phyloP scores from a whole-genome alignment of 495 filamentous ascomycete species.

The Podospora tetraspora region DNA sequence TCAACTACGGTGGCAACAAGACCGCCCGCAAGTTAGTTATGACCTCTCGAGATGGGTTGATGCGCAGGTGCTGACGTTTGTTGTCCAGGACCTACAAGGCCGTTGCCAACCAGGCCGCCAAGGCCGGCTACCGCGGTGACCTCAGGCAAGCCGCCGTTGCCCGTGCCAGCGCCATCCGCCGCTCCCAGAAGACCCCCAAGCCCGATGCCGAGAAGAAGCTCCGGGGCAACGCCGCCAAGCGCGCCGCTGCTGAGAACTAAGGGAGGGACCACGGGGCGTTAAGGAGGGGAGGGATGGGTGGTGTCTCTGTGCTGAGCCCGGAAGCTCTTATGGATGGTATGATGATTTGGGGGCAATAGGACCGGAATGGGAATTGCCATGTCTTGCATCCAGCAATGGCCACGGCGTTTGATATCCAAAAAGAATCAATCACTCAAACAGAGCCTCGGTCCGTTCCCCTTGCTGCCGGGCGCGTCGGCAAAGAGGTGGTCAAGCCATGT shows the following conservation, averaged over 20 bases:
- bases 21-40: slow-evolving; percentile 71
- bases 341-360: slow-evolving; percentile 17
- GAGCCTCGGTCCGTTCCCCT: background rate
- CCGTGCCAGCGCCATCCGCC: slow-evolving; percentile 80
- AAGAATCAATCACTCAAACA: slow-evolving; percentile 26
- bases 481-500: background rate
- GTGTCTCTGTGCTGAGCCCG: slow-evolving; percentile 23
- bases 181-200: slow-evolving; percentile 74
- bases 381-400: slow-evolving; percentile 31
- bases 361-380: slow-evolving; percentile 24
- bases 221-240: slow-evolving; percentile 76
- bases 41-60: slow-evolving; percentile 5
- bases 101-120: slow-evolving; percentile 73
- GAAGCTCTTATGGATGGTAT: slow-evolving; percentile 22
- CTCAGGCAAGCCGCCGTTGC: slow-evolving; percentile 81
- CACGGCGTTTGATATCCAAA: slow-evolving; percentile 39
- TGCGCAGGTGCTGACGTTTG: slow-evolving; percentile 22
- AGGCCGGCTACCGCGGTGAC: slow-evolving; percentile 79
- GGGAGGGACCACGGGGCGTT: slow-evolving; percentile 11
- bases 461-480: background rate
- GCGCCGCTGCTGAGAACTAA: slow-evolving; percentile 43
- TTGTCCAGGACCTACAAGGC: slow-evolving; percentile 72
- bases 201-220: slow-evolving; percentile 63
- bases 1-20: slow-evolving; percentile 63
- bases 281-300: slow-evolving; percentile 6